phyloP scores from a whole-genome alignment of 73 alveolate genomes.

The Paramecium octaurelia region DNA sequence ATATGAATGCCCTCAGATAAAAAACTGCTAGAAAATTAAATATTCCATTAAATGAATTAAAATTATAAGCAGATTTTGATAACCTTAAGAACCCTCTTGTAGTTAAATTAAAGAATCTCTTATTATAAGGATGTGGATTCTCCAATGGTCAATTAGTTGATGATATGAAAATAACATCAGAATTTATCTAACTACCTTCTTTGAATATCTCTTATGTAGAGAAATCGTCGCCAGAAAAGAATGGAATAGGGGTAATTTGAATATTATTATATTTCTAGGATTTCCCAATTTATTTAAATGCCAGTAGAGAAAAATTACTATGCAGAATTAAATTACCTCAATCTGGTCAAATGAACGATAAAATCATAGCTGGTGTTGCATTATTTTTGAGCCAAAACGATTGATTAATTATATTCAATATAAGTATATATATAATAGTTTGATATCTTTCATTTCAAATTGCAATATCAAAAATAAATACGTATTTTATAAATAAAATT shows the following conservation, averaged over 20 bases:
- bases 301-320: constrained; percentile 55
- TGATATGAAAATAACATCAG: constrained; percentile 69
- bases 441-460: neutral
- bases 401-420: constrained; percentile 1
- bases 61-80: constrained; percentile 89
- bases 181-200: constrained; percentile 70
- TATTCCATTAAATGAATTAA: constrained; percentile 92
- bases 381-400: constrained; percentile 9
- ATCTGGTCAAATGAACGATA: constrained; percentile 51
- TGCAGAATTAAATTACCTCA: constrained; percentile 13
- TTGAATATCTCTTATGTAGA: constrained; percentile 77
- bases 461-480: too few relatives aligned
- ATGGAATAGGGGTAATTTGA: constrained; percentile 45
- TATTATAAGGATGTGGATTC: constrained; percentile 85
- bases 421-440: neutral
- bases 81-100: constrained; percentile 55
- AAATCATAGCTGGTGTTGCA: constrained; percentile 61
- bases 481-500: neutral
- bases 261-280: constrained; percentile 32
- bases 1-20: constrained; percentile 96
- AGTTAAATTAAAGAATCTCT: constrained; percentile 66
- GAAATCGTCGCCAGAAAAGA: constrained; percentile 69
- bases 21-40: constrained; percentile 91
- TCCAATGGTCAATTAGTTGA: constrained; percentile 62
- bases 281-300: constrained; percentile 51